Evolutionary conservation across 2,329 filamentous ascomycete genomes (phyloP), one percentile per base, ranked within the genome.

Genomic region (Sporothrix inflata): DNA sequence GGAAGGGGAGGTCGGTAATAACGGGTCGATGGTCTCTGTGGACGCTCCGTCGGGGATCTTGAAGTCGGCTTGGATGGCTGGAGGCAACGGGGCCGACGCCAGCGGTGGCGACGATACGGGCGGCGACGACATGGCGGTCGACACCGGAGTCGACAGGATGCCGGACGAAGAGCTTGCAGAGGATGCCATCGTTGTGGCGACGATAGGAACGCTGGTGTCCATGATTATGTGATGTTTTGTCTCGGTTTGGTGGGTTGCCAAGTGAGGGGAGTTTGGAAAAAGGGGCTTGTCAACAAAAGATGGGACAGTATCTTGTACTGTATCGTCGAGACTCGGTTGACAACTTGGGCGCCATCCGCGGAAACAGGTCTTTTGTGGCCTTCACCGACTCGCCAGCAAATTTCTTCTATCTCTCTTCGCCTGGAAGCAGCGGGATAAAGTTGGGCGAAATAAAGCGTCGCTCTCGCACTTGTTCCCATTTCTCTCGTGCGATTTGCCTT

Each of bases 281-380:
- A 47, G 61, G 61, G 38, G 61, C 30, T 42, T 65, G 38, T 45
- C 57, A 63, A 63, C 57, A 63, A 63, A 42, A 8, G 27, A 57
- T 34, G 27, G 53, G 57, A 42, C 34, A 63, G 57, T 63, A 19
- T 14, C 34, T 63, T 63, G 53, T 57, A 24, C 34, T 57, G 53
- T 34, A 57, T 34, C 14, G 27, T 57, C 27, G 1, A 24, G 55
- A 40, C 19, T 14, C 19, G 24, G 19, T 61, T 42, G 51, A 45
- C 47, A 40, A 42, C 11, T 0, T 47, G 34, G 16, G 5, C 3
- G 30, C 30, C 30, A 3, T 34, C 30, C 6, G 30, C 30, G 30
- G 30, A 34, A 34, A 34, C 57, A 19, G 14, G 16, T 11, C 27
- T 5, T 38, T 34, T 55, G 24, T 60, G 14, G 57, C 9, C 14